phyloP scores from a whole-genome alignment of 495 filamentous ascomycete species.

The Schizothecium vesticola region DNA sequence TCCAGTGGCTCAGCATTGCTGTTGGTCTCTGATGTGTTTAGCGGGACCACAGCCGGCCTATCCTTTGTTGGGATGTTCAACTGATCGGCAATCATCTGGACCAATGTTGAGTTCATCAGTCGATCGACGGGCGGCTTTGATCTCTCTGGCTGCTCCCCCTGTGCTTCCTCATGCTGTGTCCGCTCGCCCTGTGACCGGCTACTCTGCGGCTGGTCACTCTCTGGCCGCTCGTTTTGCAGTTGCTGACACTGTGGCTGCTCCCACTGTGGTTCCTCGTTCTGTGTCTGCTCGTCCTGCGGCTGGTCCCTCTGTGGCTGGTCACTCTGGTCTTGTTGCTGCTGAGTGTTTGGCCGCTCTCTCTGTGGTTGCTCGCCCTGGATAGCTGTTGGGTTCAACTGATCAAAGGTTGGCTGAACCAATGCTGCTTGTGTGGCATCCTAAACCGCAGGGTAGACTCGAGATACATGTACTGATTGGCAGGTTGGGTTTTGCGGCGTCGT shows the following conservation, averaged over 20 bases:
- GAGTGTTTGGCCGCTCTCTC: not conserved
- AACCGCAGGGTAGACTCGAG: conserved; percentile 3
- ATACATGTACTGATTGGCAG: conserved; percentile 45
- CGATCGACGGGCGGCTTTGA: not conserved
- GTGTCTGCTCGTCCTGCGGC: not conserved
- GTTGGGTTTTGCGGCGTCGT: conserved; percentile 50
- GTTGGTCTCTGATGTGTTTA: not conserved
- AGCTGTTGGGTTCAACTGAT: not conserved
- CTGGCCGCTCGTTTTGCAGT: too few relatives aligned
- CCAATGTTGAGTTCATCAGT: not conserved
- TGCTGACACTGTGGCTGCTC: too few relatives aligned
- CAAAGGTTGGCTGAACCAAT: not conserved
- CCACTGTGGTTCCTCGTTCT: too few relatives aligned
- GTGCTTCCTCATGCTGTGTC: too few relatives aligned
- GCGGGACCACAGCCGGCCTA: not conserved
- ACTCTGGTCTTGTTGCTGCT: not conserved
- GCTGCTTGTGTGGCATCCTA: conserved; percentile 8
- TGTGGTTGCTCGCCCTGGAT: not conserved
- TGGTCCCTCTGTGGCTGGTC: not conserved
- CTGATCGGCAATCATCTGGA: not conserved
- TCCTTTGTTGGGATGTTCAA: not conserved
- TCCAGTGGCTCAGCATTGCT: too few relatives aligned
- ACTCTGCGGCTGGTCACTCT: too few relatives aligned
- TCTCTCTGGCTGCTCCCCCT: not conserved
- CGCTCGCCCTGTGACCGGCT: too few relatives aligned